These are phyloP conservation scores for Astrocystis sublimbata DNA, from an alignment of 495 filamentous ascomycete species.

Conservation along the genomic window DNA sequence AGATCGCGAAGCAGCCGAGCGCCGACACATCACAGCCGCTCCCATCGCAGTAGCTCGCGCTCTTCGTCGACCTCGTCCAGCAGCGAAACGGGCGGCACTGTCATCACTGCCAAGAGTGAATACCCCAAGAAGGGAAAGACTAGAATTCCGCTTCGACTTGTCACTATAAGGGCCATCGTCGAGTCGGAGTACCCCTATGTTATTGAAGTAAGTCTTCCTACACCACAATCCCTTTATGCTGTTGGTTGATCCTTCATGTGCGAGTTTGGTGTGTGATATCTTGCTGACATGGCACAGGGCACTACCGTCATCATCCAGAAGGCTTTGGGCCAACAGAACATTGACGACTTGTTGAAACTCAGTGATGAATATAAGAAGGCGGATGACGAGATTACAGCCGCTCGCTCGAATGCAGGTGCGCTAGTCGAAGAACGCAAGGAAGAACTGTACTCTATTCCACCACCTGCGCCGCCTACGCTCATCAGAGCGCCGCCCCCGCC, in stretches of 20 bases:
- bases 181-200: slow-evolving; percentile 83
- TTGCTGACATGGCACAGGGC: slow-evolving; percentile 55
- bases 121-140: slow-evolving; percentile 88
- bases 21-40: slow-evolving; percentile 22
- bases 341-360: slow-evolving; percentile 80
- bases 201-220: slow-evolving; percentile 65
- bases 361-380: slow-evolving; percentile 69
- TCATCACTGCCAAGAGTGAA: slow-evolving; percentile 47
- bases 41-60: slow-evolving; percentile 33
- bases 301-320: slow-evolving; percentile 75
- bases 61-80: slow-evolving; percentile 50
- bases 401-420: slow-evolving; percentile 39
- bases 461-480: slow-evolving; percentile 24
- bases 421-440: slow-evolving; percentile 41
- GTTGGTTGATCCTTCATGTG: not conserved
- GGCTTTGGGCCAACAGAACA: slow-evolving; percentile 83
- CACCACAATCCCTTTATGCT: not conserved
- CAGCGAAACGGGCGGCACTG: slow-evolving; percentile 40
- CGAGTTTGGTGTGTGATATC: not conserved
- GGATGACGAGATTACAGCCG: slow-evolving; percentile 41
- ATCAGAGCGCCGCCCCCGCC: slow-evolving; percentile 42
- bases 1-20: slow-evolving; percentile 32
- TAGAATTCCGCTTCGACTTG: slow-evolving; percentile 73
- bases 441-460: slow-evolving; percentile 34
- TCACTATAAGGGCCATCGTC: slow-evolving; percentile 74